These are phyloP conservation scores for Daphne laureola DNA, from an alignment of 441 rosid species.

Conservation along the genomic window DNA sequence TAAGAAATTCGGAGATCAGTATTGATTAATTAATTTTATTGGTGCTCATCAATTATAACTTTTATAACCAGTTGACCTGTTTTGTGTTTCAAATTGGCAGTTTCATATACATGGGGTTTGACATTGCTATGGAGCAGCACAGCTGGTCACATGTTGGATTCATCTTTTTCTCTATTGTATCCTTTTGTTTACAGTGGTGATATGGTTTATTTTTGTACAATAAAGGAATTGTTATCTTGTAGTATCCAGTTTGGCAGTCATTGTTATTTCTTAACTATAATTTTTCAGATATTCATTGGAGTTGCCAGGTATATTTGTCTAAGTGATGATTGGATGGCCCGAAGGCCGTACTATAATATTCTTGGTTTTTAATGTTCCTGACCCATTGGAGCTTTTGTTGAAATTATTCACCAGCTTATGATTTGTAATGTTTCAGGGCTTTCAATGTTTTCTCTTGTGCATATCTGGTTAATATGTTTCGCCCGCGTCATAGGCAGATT, in stretches of 20 bases:
- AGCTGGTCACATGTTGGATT: conserved; percentile 98
- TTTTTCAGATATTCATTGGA: conserved; percentile 64
- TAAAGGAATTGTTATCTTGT: not conserved
- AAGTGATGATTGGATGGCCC: conserved; percentile 6
- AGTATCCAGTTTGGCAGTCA: conserved; percentile 1
- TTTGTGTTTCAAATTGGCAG: conserved; percentile 34
- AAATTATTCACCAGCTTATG: conserved; percentile 21
- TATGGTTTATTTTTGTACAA: too few relatives aligned
- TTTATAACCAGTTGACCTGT: too few relatives aligned
- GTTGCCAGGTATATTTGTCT: conserved; percentile 61
- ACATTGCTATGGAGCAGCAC: conserved; percentile 97
- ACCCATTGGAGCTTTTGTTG: conserved; percentile 7
- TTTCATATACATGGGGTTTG: conserved; percentile 98
- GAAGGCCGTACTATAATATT: not conserved
- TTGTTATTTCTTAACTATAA: conserved; percentile 41
- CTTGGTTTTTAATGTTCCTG: not conserved
- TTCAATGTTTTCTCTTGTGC: conserved; percentile 92
- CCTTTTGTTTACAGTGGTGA: conserved; percentile 32
- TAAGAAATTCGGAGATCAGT: conserved; percentile 1
- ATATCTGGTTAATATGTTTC: conserved; percentile 78
- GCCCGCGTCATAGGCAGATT: conserved; percentile 74
- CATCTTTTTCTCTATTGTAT: conserved; percentile 95
- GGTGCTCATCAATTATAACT: too few relatives aligned
- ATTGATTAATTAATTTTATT: too few relatives aligned
- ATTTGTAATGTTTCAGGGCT: conserved; percentile 53